Base-by-base conservation (phyloP, 2,329 filamentous ascomycete species). In the Aspergillus puulaauensis region DNA sequence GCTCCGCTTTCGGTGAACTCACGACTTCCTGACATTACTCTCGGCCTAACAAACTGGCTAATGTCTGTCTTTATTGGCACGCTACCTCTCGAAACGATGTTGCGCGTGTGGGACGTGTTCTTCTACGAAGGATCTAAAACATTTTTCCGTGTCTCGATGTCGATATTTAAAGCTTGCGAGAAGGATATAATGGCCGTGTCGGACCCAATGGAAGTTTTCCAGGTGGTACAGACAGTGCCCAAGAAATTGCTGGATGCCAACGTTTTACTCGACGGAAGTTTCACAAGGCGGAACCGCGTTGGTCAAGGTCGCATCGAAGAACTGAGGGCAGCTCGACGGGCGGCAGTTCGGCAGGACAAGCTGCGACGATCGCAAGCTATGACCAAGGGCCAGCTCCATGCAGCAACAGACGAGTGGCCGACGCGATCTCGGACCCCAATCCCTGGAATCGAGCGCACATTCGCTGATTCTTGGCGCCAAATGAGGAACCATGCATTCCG, bases 21-120 rank as follows among this genome's bases (percentile, higher is more conserved):
- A 8, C 83, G 89, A 4, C 82, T 97, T 11, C 93, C 93, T 0
- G 93, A 93, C 12, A 93, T 98, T 64, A 95, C 91, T 0, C 83
- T 98, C 5, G 96, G 92, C 65, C 91, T 95, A 74, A 96, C 93
- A 9, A 90, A 93, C 4, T 98, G 93, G 93, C 96, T 98, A 74
- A 97, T 98, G 93, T 96, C 90, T 49, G 90, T 95, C 67, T 97
- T 95, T 73, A 95, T 97, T 60, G 92, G 93, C 53, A 96, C 91
- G 0, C 79, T 98, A 17, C 93, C 93, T 2, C 92, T 96, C 61
- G 93, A 98, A 76, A 91, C 89, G 17, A 93, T 93, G 0, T 83
- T 97, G 17, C 89, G 93, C 7, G 91, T 97, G 1, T 98, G 93
- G 93, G 93, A 98, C 67, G 86, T 91, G 1, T 93, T 98, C 70